A percentile compares a stretch with the other conserved stretches of the same genome.
phyloP scores from a whole-genome alignment of 192 early-diverging fungal species.

The Mortierella claussenii region DNA sequence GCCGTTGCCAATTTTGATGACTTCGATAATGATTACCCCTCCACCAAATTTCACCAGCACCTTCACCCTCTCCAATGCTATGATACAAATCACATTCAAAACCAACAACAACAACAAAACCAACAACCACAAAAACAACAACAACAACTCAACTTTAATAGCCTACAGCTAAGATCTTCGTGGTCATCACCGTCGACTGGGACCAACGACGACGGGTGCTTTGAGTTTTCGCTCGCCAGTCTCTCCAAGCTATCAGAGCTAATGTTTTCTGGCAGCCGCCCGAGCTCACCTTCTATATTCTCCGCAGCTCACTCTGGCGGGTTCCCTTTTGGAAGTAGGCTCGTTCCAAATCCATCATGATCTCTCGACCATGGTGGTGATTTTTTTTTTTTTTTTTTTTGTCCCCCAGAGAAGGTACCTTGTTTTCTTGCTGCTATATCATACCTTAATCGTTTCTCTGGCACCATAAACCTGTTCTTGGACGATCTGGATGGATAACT shows the following conservation, averaged over 20 bases:
- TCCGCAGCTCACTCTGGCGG: slow-evolving; percentile 4
- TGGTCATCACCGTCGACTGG: slow-evolving; percentile 15
- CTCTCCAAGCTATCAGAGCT: slow-evolving; percentile 28
- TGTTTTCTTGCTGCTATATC: slow-evolving; percentile 10
- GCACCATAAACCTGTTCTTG: no score
- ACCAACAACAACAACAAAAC: slow-evolving; percentile 5
- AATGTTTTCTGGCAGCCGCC: slow-evolving; percentile 10
- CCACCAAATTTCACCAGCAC: slow-evolving; percentile 7
- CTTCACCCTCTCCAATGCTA: slow-evolving; percentile 15
- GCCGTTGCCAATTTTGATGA: slow-evolving; percentile 17
- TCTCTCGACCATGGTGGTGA: background rate
- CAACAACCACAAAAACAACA: slow-evolving; percentile 11
- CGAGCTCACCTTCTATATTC: slow-evolving; percentile 5
- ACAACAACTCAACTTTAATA: slow-evolving; percentile 6
- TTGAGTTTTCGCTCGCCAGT: slow-evolving; percentile 11
- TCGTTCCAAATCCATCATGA: slow-evolving; percentile 13
- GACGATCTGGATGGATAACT: no score
- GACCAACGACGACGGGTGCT: slow-evolving; percentile 13
- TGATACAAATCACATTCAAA: slow-evolving; percentile 11
- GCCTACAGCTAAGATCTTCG: background rate
- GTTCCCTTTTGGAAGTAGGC: slow-evolving; percentile 15
- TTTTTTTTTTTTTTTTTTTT: slow-evolving; percentile 41
- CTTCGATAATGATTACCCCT: slow-evolving; percentile 31
- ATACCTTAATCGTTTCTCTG: no score
- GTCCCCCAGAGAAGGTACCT: background rate